phyloP scores from a whole-genome alignment of 1,284 basidiomycete species.

The Tylopilus sp. region DNA sequence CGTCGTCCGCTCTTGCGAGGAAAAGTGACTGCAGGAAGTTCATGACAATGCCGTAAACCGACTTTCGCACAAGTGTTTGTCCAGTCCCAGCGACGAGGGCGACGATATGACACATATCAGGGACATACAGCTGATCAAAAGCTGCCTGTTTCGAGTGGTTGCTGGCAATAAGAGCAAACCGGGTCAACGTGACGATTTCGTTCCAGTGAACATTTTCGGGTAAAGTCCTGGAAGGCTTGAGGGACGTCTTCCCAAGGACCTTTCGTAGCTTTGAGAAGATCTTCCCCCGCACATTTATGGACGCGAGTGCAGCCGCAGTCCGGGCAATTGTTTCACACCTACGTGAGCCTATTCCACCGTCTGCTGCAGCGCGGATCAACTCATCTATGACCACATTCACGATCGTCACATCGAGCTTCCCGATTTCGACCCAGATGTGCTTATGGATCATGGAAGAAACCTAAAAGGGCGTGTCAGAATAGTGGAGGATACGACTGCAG shows the following conservation, averaged over 20 bases:
- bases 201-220: slow-evolving; percentile 76
- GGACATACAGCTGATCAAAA: slow-evolving; percentile 75
- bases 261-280: slow-evolving; percentile 77
- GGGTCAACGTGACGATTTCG: slow-evolving; percentile 77
- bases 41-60: slow-evolving; percentile 76
- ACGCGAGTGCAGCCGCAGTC: slow-evolving; percentile 70
- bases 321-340: slow-evolving; percentile 75
- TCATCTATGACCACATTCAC: slow-evolving; percentile 76
- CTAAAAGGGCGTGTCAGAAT: slow-evolving; percentile 38
- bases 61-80: slow-evolving; percentile 68
- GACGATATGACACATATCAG: slow-evolving; percentile 78
- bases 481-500: not conserved
- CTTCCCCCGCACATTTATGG: slow-evolving; percentile 74
- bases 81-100: slow-evolving; percentile 74
- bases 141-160: slow-evolving; percentile 61
- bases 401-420: slow-evolving; percentile 60
- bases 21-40: slow-evolving; percentile 78
- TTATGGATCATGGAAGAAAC: slow-evolving; percentile 66
- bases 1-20: slow-evolving; percentile 55
- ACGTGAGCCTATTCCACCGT: slow-evolving; percentile 72
- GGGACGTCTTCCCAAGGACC: slow-evolving; percentile 69
- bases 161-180: slow-evolving; percentile 68
- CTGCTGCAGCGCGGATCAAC: slow-evolving; percentile 73
- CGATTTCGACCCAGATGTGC: slow-evolving; percentile 73
- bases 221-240: slow-evolving; percentile 57